Percentiles rank a stretch among this genome's conserved stretches.
Evolutionary conservation across 2,329 filamentous ascomycete species (phyloP).

Genomic region (Cladosporium sp.): DNA sequence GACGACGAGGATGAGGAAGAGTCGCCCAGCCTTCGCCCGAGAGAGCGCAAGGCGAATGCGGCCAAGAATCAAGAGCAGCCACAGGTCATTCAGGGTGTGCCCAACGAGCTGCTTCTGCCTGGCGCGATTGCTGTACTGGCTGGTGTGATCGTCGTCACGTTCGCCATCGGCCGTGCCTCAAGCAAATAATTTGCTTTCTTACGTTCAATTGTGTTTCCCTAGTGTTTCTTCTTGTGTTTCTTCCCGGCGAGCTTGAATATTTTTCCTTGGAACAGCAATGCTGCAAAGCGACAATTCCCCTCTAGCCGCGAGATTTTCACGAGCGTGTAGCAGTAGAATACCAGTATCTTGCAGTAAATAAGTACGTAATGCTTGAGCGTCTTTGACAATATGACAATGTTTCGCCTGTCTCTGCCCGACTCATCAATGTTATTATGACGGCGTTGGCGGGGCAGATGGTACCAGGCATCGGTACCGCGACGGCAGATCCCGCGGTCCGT

Average conservation of each 20-base stretch:
- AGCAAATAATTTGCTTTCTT: constrained; percentile 15
- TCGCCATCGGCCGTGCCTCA: constrained; percentile 55
- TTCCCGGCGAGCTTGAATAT: not conserved
- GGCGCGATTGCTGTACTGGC: constrained; percentile 94
- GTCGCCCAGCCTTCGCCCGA: constrained; percentile 28
- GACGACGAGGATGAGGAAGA: constrained; percentile 51
- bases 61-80: constrained; percentile 52
- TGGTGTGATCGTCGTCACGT: constrained; percentile 88
- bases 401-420: no score
- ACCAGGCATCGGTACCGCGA: no score
- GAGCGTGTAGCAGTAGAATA: constrained; percentile 12
- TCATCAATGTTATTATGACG: no score
- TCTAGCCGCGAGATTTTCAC: constrained; percentile 2
- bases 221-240: not conserved
- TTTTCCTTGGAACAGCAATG: not conserved
- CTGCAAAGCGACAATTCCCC: constrained; percentile 8
- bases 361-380: not conserved
- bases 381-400: no score
- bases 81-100: constrained; percentile 82
- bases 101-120: constrained; percentile 87
- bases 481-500: not conserved
- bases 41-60: constrained; percentile 17
- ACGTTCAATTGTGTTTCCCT: not conserved
- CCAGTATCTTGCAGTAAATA: not conserved
- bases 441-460: no score